Percentiles rank a stretch among this genome's conserved stretches.
phyloP scores from a whole-genome alignment of 169 alveolate genomes.

The Cryptosporidium tyzzeri region DNA sequence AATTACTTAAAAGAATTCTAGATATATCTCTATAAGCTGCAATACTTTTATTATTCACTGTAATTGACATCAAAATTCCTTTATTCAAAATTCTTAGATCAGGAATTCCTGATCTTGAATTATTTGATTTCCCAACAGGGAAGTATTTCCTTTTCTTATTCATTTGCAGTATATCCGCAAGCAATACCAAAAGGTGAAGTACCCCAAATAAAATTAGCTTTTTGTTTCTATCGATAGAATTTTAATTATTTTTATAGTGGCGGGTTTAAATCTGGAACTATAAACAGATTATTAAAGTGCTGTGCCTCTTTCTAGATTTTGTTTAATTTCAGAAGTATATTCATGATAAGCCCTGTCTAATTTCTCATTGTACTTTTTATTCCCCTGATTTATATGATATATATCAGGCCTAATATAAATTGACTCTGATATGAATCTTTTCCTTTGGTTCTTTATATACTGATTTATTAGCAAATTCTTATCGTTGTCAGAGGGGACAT shows the following conservation, averaged over 20 bases:
- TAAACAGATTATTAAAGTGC: constrained; percentile 5
- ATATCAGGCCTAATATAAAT: neutral
- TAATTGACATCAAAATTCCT: constrained; percentile 68
- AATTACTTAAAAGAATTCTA: neutral
- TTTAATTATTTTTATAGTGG: neutral
- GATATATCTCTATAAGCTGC: constrained; percentile 59
- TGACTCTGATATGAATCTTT: neutral
- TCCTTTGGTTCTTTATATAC: constrained; percentile 32
- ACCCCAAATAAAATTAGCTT: too few species aligned
- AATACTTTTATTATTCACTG: constrained; percentile 8
- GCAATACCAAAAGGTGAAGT: neutral
- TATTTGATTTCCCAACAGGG: neutral
- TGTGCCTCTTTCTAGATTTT: constrained; percentile 62
- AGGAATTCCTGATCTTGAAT: neutral
- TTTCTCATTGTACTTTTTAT: constrained; percentile 33
- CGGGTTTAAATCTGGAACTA: neutral
- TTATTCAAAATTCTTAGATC: constrained; percentile 16
- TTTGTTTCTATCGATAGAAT: neutral
- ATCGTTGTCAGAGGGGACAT: constrained; percentile 13
- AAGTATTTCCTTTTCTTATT: constrained; percentile 25
- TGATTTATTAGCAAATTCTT: constrained; percentile 31
- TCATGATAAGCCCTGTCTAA: constrained; percentile 49
- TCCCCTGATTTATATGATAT: constrained; percentile 40
- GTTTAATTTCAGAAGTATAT: constrained; percentile 32
- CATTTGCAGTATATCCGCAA: neutral